Conservation (phyloP, 805 yeast genomes). For the Scheffersomyces spartinae region DNA sequence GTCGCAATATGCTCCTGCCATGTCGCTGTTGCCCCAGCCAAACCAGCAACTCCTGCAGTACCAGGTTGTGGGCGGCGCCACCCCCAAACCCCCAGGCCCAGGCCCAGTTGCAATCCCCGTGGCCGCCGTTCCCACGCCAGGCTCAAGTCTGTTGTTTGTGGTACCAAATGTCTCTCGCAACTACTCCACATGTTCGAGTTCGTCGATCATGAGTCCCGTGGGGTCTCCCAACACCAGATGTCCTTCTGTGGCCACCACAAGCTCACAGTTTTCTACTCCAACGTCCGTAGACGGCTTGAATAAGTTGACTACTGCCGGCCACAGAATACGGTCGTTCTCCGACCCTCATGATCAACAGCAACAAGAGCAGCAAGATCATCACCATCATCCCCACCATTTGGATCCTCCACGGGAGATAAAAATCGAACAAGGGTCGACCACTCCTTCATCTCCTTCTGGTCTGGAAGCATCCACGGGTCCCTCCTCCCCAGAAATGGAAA, state of each 20-base stretch:
- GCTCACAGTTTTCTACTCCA: too few relatives aligned
- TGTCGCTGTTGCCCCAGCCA: background rate
- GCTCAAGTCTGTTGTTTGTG: too few relatives aligned
- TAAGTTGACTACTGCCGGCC: too few relatives aligned
- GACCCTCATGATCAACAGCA: too few relatives aligned
- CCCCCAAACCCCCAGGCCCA: background rate
- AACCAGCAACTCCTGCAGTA: background rate
- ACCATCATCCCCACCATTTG: too few relatives aligned
- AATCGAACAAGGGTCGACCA: constrained; percentile 1
- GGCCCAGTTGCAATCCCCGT: background rate
- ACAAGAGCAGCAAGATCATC: too few relatives aligned
- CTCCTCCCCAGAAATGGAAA: constrained; percentile 1
- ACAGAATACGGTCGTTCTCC: too few relatives aligned
- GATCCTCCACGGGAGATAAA: too few relatives aligned
- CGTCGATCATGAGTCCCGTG: constrained; percentile 2
- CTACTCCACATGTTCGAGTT: too few relatives aligned
- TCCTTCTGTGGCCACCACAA: too few relatives aligned
- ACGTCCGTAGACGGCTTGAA: too few relatives aligned
- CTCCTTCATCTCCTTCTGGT: constrained; percentile 2
- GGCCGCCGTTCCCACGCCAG: background rate
- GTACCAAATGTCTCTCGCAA: too few relatives aligned
- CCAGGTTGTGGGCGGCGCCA: background rate
- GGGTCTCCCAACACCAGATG: constrained; percentile 4
- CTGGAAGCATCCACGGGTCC: constrained; percentile 1
- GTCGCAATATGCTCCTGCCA: constrained; percentile 1